Evolutionary conservation across 805 yeast genomes (phyloP), one percentile per base, ranked within the genome.

Genomic region (Candida multigemmis): DNA sequence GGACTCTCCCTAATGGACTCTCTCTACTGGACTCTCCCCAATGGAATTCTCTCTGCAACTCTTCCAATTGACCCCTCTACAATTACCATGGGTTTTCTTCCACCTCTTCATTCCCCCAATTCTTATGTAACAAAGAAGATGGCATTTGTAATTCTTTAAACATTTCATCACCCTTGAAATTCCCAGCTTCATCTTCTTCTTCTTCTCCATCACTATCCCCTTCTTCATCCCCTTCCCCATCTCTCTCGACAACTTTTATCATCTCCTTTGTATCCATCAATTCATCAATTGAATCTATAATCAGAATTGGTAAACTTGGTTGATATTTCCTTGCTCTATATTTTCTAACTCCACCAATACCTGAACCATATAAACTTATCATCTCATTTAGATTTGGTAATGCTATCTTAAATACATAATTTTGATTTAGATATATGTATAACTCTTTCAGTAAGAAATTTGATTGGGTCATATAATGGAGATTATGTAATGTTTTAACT

Each of bases 351-450:
- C 84, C 82, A 3, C 82, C 78, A 11, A 75, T 44, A 6, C 87
- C 86, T 1, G 83, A 71, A 2, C 95, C 93, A 62, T 84, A 89
- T 22, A 68, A 66, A 30, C 70, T 73, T 14, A 84, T 65, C 48
- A 85, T 54, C 49, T 89, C 96, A 2, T 71, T 56, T 7, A 73
- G 42, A n/a, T 77, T 74, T 2, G 96, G 96, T 16, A 85, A 53
- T 1, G 72, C 68, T 16, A 82, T 67, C 2, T 74, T 72, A 29
- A 68, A 68, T 3, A 71, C 65, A 28, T 54, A 53, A 21, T 64
- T 67, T 12, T 72, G 63, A 37, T 77, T 79, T 28, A 76, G 54
- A 27, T 68, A 59, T 19, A 71, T 53, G 37, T 60, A 56, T 5
- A 46, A 34, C 29, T 62, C 68, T 27, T 62, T 62, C 42, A 47